These are phyloP conservation scores for Ananas comosus DNA, from an alignment of 176 grass and related monocot species.

Conservation along the genomic window DNA sequence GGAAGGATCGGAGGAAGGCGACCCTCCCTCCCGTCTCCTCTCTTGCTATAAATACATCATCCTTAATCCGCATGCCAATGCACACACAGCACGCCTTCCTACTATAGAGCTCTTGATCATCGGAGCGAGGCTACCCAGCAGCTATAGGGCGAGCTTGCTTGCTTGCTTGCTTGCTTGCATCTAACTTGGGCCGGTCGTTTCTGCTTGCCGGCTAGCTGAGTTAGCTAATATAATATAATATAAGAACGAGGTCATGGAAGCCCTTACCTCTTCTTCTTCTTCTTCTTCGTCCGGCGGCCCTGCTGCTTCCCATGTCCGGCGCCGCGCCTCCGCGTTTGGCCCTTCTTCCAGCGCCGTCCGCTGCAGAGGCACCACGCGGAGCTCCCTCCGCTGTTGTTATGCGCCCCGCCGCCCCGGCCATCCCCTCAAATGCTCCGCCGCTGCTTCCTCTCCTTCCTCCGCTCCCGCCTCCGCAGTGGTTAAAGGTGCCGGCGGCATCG, in stretches of 20 bases:
- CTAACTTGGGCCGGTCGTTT: too few species aligned
- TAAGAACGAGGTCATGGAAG: background rate
- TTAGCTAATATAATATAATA: too few species aligned
- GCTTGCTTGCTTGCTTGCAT: too few species aligned
- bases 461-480: background rate
- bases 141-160: too few species aligned
- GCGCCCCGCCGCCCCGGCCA: background rate
- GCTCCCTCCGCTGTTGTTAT: background rate
- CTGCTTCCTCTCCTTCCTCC: background rate
- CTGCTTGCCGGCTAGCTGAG: too few species aligned
- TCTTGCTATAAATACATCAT: background rate
- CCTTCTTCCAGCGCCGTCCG: conserved; percentile 9
- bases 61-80: background rate
- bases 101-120: too few species aligned
- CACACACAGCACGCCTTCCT: background rate
- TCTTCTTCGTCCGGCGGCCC: background rate
- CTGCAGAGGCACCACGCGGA: background rate
- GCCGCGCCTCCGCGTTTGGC: conserved; percentile 21
- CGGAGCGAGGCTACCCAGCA: too few species aligned
- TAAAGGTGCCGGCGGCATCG: background rate
- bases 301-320: conserved; percentile 16
- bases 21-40: background rate
- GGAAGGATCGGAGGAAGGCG: background rate
- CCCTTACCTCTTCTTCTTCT: background rate
- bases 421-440: background rate